These are phyloP conservation scores for Rhodomyrtus psidioides DNA, from an alignment of 441 rosid genomes.

Conservation along the genomic window DNA sequence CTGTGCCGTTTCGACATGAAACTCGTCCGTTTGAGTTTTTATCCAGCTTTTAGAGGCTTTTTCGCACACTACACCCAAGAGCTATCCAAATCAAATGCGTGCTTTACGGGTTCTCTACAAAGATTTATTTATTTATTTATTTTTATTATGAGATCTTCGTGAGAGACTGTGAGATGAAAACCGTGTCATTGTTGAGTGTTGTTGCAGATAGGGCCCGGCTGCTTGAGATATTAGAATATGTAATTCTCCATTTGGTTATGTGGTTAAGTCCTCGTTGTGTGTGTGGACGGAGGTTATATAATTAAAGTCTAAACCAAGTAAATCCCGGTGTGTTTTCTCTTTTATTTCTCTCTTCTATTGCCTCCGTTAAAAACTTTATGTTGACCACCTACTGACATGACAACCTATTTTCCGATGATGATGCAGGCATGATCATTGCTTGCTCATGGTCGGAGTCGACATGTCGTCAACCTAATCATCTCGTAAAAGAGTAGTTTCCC, in stretches of 20 bases:
- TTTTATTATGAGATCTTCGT: neutral
- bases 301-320: no score
- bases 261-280: neutral
- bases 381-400: neutral
- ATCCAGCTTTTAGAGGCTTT: neutral
- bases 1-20: neutral
- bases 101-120: neutral
- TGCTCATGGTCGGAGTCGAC: neutral
- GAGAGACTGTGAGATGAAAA: neutral
- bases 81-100: neutral
- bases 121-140: no score
- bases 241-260: neutral
- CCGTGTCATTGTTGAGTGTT: neutral
- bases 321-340: neutral
- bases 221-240: neutral
- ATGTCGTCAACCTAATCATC: neutral
- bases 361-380: no score
- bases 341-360: neutral
- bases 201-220: neutral
- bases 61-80: neutral
- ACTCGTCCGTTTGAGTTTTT: neutral
- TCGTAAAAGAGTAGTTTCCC: neutral
- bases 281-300: no score
- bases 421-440: neutral
- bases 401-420: neutral